Base-by-base conservation (phyloP, 2,329 filamentous ascomycete species). In the Pseudopyricularia cyperi region DNA sequence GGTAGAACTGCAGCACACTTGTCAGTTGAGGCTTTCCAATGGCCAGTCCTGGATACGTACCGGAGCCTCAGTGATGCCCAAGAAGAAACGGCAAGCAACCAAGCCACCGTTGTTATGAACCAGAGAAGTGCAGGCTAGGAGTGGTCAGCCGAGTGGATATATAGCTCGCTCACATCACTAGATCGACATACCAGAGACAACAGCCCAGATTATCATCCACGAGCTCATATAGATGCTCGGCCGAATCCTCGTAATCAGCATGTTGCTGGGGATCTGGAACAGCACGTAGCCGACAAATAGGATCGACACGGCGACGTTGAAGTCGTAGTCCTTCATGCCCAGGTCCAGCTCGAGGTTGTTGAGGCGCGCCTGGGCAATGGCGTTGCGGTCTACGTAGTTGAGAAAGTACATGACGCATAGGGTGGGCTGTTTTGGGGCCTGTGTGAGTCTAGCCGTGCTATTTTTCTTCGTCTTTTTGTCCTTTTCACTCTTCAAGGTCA, bases 341-440 rank as follows among this genome's bases (percentile, higher is more conserved):
- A 75, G 57, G 37, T 75, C 73, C 1, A 64, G 60, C 44, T 69
- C 66, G 17, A 76, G 61, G 5, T 68, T 68, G 7, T 69, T 69
- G 28, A 76, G 58, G 51, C 65, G 62, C 2, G 69, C 72, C 19
- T 63, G 58, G 0, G 63, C 60, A 9, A 63, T 54, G 19, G 60
- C 61, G 28, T 64, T 64, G 1, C 62, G 57, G 35, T 65, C 75
- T 47, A 82, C 63, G 62, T 80, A 82, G 58, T 82, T 83, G 64
- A 82, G 65, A 55, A 82, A 77, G 57, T 82, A 82, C 71, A 82
- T 79, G 52, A 81, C 44, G 33, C 57, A 56, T 53, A 48, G 30
- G 12, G 47, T 48, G 9, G 47, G 47, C 47, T 48, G 32, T 48
- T 48, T 35, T 3, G 17, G 7, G 37, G 5, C 5, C 9, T 3